Evolutionary conservation across 2,329 filamentous ascomycete genomes (phyloP), one percentile per base, ranked within the genome.

Genomic region (Alternaria solani): DNA sequence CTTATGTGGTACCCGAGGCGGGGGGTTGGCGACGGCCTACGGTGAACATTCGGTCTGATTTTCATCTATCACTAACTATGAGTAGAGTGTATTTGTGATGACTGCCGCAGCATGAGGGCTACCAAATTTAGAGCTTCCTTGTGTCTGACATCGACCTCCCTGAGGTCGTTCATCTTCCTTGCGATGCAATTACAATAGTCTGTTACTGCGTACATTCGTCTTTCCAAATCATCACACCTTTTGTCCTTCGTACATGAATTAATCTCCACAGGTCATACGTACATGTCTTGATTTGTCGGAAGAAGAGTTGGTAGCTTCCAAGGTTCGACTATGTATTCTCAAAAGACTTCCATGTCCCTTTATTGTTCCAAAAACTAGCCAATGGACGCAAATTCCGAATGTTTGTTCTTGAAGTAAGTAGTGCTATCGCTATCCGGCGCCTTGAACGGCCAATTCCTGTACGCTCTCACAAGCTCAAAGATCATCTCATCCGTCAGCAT

Each of bases 401-500:
- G 30, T 52, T 43, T 63, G 5, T 62, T 43, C 49, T 65, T 62
- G 28, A 76, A 78, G 44, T 70, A 75, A 32, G 61, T 68, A 26
- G 62, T 63, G 30, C 71, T 65, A 44, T 73, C 62, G 11, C 69
- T 64, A 4, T 63, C 66, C 5, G 66, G 65, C 5, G 59, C 62
- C 38, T 71, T 70, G 55, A 79, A 79, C 2, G 74, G 75, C 77
- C 77, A 79, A 8, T 69, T 69, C 43, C 53, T 65, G 51, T 73
- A 79, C 16, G 74, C 77, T n/a, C 51, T 38, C 8, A 63, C 62
- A 39, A 79, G 57, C 51, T 73, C 71, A 3, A 70, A 47, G 7
- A 78, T 52, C 75, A 78, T 78, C 55, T 77, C 75, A 9, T 30
- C 30, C 1, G 74, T 78, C 59, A 79, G 41, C 64, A 74, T 65